phyloP scores from a whole-genome alignment of 768 basidiomycete species.

The Solioccasus polychromus region DNA sequence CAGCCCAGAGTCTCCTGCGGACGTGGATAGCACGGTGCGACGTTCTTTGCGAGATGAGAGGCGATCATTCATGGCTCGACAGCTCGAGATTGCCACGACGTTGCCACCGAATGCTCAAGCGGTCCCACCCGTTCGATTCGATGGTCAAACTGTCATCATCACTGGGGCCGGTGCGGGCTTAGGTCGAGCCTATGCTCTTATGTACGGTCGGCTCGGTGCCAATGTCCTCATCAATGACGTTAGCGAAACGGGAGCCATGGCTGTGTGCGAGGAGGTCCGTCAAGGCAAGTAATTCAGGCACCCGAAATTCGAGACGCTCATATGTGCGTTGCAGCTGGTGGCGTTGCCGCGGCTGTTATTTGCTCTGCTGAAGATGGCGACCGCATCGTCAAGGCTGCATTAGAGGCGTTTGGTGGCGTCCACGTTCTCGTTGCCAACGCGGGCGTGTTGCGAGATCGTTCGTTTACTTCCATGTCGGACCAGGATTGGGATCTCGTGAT shows the following conservation, averaged over 20 bases:
- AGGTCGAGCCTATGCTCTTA: constrained; percentile 86
- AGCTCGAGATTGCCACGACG: constrained; percentile 61
- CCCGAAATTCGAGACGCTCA: background rate
- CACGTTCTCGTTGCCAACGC: constrained; percentile 92
- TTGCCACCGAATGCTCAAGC: constrained; percentile 69
- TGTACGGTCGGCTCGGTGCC: constrained; percentile 91
- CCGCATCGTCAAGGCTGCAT: constrained; percentile 77
- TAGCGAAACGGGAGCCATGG: constrained; percentile 76
- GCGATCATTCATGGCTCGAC: constrained; percentile 20
- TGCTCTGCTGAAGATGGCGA: constrained; percentile 93
- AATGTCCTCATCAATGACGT: constrained; percentile 97
- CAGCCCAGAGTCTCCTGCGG: constrained; percentile 65
- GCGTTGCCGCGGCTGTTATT: constrained; percentile 79
- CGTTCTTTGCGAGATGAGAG: background rate
- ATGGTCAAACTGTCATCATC: constrained; percentile 87
- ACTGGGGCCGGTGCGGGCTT: constrained; percentile 96
- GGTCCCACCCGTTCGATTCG: constrained; percentile 71
- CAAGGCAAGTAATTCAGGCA: constrained; percentile 47
- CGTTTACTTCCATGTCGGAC: constrained; percentile 84
- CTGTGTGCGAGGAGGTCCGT: constrained; percentile 84
- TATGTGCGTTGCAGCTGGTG: constrained; percentile 58
- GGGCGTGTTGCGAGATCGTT: constrained; percentile 91
- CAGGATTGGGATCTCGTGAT: constrained; percentile 94
- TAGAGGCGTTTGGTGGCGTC: constrained; percentile 84
- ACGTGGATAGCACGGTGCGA: constrained; percentile 57